Percentiles rank a stretch among this genome's conserved stretches.
These are phyloP conservation scores for Mallotus nudiflorus DNA, from an alignment of 345 rosid species.

Conservation along the genomic window DNA sequence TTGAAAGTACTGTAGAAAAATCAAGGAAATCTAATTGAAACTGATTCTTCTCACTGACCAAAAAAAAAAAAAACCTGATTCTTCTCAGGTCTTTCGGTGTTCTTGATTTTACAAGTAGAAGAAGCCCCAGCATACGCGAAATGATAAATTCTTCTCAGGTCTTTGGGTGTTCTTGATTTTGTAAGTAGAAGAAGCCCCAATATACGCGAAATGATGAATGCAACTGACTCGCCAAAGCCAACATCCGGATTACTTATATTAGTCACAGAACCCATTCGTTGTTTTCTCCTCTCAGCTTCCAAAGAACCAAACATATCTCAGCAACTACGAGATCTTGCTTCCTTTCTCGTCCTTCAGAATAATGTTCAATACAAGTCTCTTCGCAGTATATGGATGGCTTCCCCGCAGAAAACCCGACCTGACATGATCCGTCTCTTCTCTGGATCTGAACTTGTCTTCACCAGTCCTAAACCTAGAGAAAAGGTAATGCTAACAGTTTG, in stretches of 20 bases:
- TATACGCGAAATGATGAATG: slow-evolving; percentile 8
- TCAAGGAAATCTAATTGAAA: too few relatives aligned
- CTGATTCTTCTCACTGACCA: too few relatives aligned
- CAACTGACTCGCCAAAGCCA: not conserved
- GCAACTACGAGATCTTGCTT: slow-evolving; percentile 54
- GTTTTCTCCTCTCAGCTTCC: slow-evolving; percentile 52
- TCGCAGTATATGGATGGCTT: slow-evolving; percentile 58
- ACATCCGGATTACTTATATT: slow-evolving; percentile 41
- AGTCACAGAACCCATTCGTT: slow-evolving; percentile 38
- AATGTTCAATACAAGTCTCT: slow-evolving; percentile 55
- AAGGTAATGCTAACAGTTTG: slow-evolving; percentile 42
- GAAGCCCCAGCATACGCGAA: not conserved
- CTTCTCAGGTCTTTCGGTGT: too few relatives aligned
- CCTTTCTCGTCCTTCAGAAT: slow-evolving; percentile 42
- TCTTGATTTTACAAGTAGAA: too few relatives aligned
- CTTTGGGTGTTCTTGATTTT: too few relatives aligned
- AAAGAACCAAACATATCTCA: slow-evolving; percentile 49
- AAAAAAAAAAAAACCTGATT: too few relatives aligned
- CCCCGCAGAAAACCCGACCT: slow-evolving; percentile 50
- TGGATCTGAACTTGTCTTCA: slow-evolving; percentile 56
- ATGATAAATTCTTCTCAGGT: slow-evolving; percentile 16
- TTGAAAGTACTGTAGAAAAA: too few relatives aligned
- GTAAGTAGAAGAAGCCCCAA: too few relatives aligned
- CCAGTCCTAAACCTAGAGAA: slow-evolving; percentile 71
- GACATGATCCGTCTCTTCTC: slow-evolving; percentile 48